Evolutionary conservation across 805 yeast genomes (phyloP), one percentile per base, ranked within the genome.

Genomic region (Brettanomyces naardenensis): DNA sequence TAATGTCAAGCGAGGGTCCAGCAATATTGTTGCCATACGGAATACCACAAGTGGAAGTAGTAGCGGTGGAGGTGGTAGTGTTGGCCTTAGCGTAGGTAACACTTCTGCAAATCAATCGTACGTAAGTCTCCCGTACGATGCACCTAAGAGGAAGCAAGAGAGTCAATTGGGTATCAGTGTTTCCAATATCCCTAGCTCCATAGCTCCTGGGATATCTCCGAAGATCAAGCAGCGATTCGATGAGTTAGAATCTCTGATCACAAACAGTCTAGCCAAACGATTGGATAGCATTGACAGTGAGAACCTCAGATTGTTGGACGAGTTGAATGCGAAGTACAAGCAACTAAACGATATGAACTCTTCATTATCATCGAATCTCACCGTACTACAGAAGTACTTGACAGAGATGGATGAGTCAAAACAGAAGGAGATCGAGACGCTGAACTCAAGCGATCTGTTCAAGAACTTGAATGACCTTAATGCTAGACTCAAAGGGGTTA

Each of bases 141-240:
- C n/a, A n/a, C n/a, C n/a, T n/a, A n/a, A n/a, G n/a, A n/a, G n/a
- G n/a, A n/a, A n/a, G n/a, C n/a, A n/a, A n/a, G n/a, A n/a, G n/a
- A n/a, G n/a, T n/a, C n/a, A n/a, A n/a, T n/a, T n/a, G n/a, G n/a
- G n/a, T n/a, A n/a, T n/a, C n/a, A n/a, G n/a, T n/a, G n/a, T n/a
- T n/a, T n/a, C n/a, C n/a, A n/a, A n/a, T n/a, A n/a, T n/a, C n/a
- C n/a, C n/a, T n/a, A n/a, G n/a, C n/a, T n/a, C n/a, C n/a, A n/a
- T n/a, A n/a, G n/a, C n/a, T n/a, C n/a, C n/a, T n/a, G n/a, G n/a
- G n/a, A n/a, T n/a, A n/a, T 31, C 36, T 9, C 36, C 36, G 49
- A 40, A 66, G 53, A 44, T 47, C 23, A 35, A 52, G 43, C 19
- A 52, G 46, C 44, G 53, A 44, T 45, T 59, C 51, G 39, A 49